Percentiles rank a stretch among this genome's conserved stretches.
phyloP scores from a whole-genome alignment of 2,329 filamentous ascomycete species.

The Aspergillus piperis region DNA sequence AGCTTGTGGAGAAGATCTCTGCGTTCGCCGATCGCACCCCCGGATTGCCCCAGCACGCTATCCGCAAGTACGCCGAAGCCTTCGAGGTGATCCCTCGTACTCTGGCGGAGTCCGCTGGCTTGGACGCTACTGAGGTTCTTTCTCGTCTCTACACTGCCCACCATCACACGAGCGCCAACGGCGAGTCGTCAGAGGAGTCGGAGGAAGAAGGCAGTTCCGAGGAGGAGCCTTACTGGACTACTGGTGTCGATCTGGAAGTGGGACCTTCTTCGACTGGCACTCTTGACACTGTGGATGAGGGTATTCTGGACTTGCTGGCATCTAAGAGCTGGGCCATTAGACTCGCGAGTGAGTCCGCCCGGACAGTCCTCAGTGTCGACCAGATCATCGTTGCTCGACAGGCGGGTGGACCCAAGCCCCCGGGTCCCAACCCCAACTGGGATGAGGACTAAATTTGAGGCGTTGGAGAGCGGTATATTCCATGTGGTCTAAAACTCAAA shows the following conservation, averaged over 20 bases:
- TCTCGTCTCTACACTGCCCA: constrained; percentile 92
- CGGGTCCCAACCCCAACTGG: constrained; percentile 84
- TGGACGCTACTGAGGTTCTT: constrained; percentile 96
- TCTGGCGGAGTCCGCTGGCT: constrained; percentile 88
- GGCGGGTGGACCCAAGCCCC: constrained; percentile 95
- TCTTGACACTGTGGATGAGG: constrained; percentile 81
- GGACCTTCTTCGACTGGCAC: constrained; percentile 72
- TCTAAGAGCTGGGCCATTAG: constrained; percentile 97
- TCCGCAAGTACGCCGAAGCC: constrained; percentile 95
- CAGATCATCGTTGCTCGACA: constrained; percentile 99
- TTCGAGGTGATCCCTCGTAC: constrained; percentile 96
- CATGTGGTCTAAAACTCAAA: constrained; percentile 13
- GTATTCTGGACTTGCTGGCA: constrained; percentile 88
- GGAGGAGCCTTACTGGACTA: constrained; percentile 80
- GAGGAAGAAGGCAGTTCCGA: constrained; percentile 42
- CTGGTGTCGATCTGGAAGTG: constrained; percentile 94
- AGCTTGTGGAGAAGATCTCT: constrained; percentile 89
- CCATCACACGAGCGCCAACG: constrained; percentile 52
- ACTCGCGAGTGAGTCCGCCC: constrained; percentile 88
- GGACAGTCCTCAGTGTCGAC: constrained; percentile 93
- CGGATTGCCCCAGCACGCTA: constrained; percentile 91
- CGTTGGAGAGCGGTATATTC: constrained; percentile 5
- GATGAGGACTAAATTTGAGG: constrained; percentile 59
- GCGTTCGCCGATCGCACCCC: constrained; percentile 89
- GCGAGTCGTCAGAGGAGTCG: constrained; percentile 32